phyloP scores from a whole-genome alignment of 441 rosid species.

The Populus hybrid region DNA sequence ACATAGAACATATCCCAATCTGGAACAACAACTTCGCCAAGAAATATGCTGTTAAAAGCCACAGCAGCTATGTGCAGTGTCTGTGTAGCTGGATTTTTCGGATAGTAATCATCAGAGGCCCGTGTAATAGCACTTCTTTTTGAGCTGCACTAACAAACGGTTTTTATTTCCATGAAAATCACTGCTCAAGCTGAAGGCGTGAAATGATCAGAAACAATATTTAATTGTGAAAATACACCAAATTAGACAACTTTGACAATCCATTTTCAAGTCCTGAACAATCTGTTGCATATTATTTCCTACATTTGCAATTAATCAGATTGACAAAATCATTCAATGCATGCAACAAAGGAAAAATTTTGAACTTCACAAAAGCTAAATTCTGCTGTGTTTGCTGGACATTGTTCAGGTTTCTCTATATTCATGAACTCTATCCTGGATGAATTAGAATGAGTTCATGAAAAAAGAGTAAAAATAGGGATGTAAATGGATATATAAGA shows the following conservation, averaged over 20 bases:
- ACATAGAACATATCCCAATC: slow-evolving; percentile 70
- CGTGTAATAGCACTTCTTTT: slow-evolving; percentile 47
- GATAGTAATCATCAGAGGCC: slow-evolving; percentile 61
- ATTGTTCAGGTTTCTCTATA: not conserved
- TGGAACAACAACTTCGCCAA: slow-evolving; percentile 60
- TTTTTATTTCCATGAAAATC: not conserved
- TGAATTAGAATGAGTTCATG: not conserved
- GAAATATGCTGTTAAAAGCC: slow-evolving; percentile 53
- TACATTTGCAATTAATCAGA: not conserved
- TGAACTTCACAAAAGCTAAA: not conserved
- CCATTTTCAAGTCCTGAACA: not conserved
- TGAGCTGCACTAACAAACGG: slow-evolving; percentile 29
- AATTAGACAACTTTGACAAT: not conserved
- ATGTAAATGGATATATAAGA: slow-evolving; percentile 5
- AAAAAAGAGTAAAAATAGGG: not conserved
- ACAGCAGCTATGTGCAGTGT: slow-evolving; percentile 54
- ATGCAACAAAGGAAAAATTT: not conserved
- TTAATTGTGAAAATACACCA: not conserved
- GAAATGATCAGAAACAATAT: not conserved
- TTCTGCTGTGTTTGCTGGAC: not conserved
- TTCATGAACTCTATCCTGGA: not conserved
- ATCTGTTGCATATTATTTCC: not conserved
- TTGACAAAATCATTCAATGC: not conserved
- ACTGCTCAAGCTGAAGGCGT: not conserved
- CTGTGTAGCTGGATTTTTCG: slow-evolving; percentile 42